Percentiles rank a stretch among this genome's conserved stretches.
Evolutionary conservation across 169 alveolate genomes (phyloP).

Genomic region (Babesia caballi): DNA sequence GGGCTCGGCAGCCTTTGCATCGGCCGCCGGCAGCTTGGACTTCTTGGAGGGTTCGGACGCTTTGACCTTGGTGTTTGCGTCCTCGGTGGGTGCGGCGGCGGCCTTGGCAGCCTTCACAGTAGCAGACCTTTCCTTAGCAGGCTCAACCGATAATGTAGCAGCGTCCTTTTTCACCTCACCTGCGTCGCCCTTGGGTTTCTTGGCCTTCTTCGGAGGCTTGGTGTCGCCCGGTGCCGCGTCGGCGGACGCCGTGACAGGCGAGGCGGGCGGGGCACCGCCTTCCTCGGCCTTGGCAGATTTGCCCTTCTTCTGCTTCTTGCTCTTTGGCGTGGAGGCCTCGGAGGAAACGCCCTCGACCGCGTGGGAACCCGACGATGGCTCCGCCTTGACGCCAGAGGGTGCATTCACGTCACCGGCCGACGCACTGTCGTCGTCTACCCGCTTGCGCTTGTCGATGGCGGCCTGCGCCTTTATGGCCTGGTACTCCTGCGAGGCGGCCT

Average conservation of each 20-base stretch:
- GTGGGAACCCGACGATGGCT: not conserved
- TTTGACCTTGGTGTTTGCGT: no score
- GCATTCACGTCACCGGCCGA: not conserved
- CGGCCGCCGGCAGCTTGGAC: constrained; percentile 41
- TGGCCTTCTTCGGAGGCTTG: not conserved
- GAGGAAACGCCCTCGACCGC: not conserved
- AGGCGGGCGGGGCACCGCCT: not conserved
- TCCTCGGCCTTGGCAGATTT: not conserved
- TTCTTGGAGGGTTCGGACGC: constrained; percentile 73
- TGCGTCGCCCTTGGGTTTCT: not conserved
- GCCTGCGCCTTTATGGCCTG: constrained; percentile 44
- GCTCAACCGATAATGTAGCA: not conserved
- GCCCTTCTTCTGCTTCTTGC: constrained; percentile 6
- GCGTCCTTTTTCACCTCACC: not conserved
- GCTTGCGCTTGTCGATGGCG: constrained; percentile 1
- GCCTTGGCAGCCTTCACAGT: not conserved
- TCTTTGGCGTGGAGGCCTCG: not conserved
- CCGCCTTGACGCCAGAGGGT: not conserved
- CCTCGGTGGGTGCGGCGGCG: constrained; percentile 49
- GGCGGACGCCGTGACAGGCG: not conserved
- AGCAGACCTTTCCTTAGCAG: not conserved
- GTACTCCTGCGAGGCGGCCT: constrained; percentile 70
- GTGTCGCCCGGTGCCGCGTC: not conserved
- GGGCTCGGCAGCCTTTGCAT: constrained; percentile 51
- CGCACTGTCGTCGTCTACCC: not conserved